Evolutionary conservation across 176 grass and related monocot species (phyloP), one percentile per base, ranked within the genome.

Genomic region (Oryza meyeriana): DNA sequence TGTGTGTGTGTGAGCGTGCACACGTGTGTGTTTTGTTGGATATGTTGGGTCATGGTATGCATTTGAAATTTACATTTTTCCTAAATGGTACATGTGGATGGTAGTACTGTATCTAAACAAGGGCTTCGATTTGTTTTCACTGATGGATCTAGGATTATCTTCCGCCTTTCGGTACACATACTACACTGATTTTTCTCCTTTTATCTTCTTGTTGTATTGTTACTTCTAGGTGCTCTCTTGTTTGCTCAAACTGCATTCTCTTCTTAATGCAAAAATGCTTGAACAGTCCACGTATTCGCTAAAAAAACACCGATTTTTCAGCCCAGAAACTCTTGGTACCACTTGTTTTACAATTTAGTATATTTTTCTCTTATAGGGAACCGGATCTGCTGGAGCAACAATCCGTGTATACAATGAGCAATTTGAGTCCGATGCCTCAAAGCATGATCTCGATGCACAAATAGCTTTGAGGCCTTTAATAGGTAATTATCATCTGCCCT

Each of bases 41-140:
- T 59, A 25, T n/a, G 22, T 25, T 24, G n/a, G 9, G n/a, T 24
- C 8, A 90, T 80, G 39, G 69, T 67, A 75, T 34, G 26, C 66
- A 69, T 11, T 59, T 59, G 18, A 61, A 67, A 79, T 69, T 88
- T 6, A 69, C 39, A 36, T 81, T 75, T 86, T 17, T 27, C 27
- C 76, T 66, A 24, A 17, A 72, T 84, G 69, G 40, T 39, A 47
- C 84, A 94, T 91, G 91, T 97, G 7, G 94, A 97, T 86, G 89
- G 94, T 6, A 94, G 94, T 70, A 78, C 78, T 30, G 91, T 86
- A 70, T 90, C 85, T 8, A 92, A 85, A 66, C 94, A 97, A 88
- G 94, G 94, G 17, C 91, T 97, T 75, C 87, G 94, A 44, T 97
- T 97, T 86, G 94, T 97, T 72, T 97, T 94, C 74, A 88, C 85